These are phyloP conservation scores for Xylaria castorea DNA, from an alignment of 495 filamentous ascomycete genomes.

Conservation along the genomic window DNA sequence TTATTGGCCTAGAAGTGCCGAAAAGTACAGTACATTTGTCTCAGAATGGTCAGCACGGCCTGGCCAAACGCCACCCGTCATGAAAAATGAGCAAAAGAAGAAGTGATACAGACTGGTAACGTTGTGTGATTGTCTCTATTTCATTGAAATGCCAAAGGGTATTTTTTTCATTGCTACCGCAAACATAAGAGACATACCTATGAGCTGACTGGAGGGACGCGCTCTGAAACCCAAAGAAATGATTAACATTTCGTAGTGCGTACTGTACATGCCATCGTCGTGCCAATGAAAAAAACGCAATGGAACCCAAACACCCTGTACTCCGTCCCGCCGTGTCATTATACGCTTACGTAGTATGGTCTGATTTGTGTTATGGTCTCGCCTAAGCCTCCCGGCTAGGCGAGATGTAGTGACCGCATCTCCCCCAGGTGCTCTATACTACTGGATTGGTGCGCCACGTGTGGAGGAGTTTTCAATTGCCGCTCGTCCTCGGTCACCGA, in stretches of 20 bases:
- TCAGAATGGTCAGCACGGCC: conserved; percentile 3
- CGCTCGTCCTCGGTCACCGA: conserved; percentile 16
- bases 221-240: conserved; percentile 9
- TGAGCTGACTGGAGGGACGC: conserved; percentile 10
- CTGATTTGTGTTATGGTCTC: background rate
- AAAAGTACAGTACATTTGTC: conserved; percentile 9
- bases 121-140: background rate
- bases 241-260: background rate
- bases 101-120: background rate
- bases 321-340: conserved; percentile 11
- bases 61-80: background rate
- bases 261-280: background rate
- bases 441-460: conserved; percentile 22
- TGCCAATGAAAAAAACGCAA: conserved; percentile 11
- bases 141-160: conserved; percentile 3
- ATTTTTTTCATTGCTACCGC: background rate
- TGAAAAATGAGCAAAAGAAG: background rate
- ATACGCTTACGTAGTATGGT: background rate
- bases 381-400: background rate
- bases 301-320: conserved; percentile 17
- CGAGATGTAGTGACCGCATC: conserved; percentile 14
- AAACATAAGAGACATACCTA: background rate
- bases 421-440: conserved; percentile 24
- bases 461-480: conserved; percentile 12
- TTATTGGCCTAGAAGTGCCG: conserved; percentile 3